Evolutionary conservation across 2,329 filamentous ascomycete genomes (phyloP), one percentile per base, ranked within the genome.

Genomic region (Aquanectria penicillioides): DNA sequence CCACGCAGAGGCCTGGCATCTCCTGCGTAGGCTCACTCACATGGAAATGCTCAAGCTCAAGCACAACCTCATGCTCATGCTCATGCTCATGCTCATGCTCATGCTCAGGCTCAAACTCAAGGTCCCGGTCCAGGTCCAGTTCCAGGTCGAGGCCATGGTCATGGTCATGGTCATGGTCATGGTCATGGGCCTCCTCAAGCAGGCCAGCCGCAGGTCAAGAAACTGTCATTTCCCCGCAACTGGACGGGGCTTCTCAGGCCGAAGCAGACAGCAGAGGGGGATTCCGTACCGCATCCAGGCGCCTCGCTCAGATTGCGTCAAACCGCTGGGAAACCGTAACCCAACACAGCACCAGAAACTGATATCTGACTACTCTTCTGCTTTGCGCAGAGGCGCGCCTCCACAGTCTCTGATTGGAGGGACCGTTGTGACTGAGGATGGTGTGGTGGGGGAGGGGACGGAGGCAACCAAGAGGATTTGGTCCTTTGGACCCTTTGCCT

Each of bases 321-420:
- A 67, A 50, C 53, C 20, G 41, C 41, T 58, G 52, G 50, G 37
- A 61, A 43, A 41, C 33, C 37, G 52, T 59, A 54, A 52, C 51
- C 48, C 41, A 49, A 52, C 51, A 46, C 41, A 49, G 59, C 56
- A 54, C n/a, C 49, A 55, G 47, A 69, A 69, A 65, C 59, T 70
- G 68, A 70, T 62, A 69, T 65, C 48, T 70, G 66, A 69, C 63
- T 56, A 47, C 31, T 59, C 44, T 25, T 56, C 51, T 54, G 44
- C 29, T 55, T 40, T 25, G n/a, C n/a, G n/a, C n/a, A n/a, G n/a
- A n/a, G n/a, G n/a, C n/a, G 48, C 56, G 49, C 33, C 20, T 33
- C n/a, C 18, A 23, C 9, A 25, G 29, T 15, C 18, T 20, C 20
- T 61, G 58, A 68, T 62, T 70, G 60, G 64, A 53, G 50, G 51